phyloP scores from a whole-genome alignment of 768 basidiomycete genomes.

The Russula vinacea region DNA sequence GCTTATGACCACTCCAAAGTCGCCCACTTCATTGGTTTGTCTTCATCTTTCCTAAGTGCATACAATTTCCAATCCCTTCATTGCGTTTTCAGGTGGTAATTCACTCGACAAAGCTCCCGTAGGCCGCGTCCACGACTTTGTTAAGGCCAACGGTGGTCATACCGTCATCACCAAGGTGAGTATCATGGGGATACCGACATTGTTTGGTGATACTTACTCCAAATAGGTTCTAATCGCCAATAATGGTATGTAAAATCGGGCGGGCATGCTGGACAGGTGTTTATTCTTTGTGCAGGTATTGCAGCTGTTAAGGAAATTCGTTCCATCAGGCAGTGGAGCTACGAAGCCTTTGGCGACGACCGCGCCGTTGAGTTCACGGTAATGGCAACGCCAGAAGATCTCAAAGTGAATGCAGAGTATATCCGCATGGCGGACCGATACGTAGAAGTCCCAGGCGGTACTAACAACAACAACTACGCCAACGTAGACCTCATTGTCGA shows the following conservation, averaged over 20 bases:
- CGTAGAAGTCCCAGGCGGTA: conserved; percentile 96
- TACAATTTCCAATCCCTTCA: conserved; percentile 22
- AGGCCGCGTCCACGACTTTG: conserved; percentile 84
- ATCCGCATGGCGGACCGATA: conserved; percentile 99
- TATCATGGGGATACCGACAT: conserved; percentile 6
- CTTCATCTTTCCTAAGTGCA: conserved; percentile 27
- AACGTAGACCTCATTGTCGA: conserved; percentile 99
- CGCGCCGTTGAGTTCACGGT: conserved; percentile 97
- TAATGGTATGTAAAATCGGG: conserved; percentile 59
- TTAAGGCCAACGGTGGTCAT: conserved; percentile 87
- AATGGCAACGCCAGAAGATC: conserved; percentile 98
- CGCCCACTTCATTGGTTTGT: conserved; percentile 59
- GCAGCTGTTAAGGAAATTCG: conserved; percentile 99
- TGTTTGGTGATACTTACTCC: conserved; percentile 4
- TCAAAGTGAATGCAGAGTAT: conserved; percentile 98
- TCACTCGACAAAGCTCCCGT: conserved; percentile 79
- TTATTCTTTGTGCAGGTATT: conserved; percentile 60
- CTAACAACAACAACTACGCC: conserved; percentile 99
- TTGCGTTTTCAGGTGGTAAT: conserved; percentile 71
- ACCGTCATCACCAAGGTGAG: conserved; percentile 97
- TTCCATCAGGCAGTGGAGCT: conserved; percentile 98
- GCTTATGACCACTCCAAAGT: conserved; percentile 57
- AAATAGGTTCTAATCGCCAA: conserved; percentile 96
- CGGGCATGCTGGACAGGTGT: neutral
- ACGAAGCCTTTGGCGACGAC: conserved; percentile 97